Percentiles rank a stretch among this genome's conserved stretches.
phyloP scores from a whole-genome alignment of 1,284 basidiomycete species.

The Austroboletus novae-zelandiae region DNA sequence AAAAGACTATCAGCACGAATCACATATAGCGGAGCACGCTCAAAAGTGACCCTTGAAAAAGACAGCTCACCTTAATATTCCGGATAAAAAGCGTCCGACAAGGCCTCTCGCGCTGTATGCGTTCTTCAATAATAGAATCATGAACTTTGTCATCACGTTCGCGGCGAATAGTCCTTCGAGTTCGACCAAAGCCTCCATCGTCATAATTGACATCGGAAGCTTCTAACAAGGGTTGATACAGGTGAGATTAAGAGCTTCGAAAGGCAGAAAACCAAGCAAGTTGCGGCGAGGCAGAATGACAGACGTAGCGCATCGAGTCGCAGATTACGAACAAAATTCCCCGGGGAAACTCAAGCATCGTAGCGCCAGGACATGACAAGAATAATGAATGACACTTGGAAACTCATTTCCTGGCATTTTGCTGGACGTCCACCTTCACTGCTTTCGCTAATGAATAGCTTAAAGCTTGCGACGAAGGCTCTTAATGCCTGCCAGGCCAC shows the following conservation, averaged over 20 bases:
- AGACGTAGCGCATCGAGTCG: constrained; percentile 34
- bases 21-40: neutral
- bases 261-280: constrained; percentile 41
- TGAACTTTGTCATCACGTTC: constrained; percentile 81
- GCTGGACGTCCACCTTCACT: constrained; percentile 36
- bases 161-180: constrained; percentile 50
- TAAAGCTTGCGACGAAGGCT: constrained; percentile 39
- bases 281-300: constrained; percentile 42
- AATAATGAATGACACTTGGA: constrained; percentile 19
- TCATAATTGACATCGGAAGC: constrained; percentile 52
- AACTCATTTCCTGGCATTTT: constrained; percentile 30
- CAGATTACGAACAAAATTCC: constrained; percentile 21
- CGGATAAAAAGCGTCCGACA: constrained; percentile 96
- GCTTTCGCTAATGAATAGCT: constrained; percentile 45
- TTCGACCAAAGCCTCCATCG: constrained; percentile 50
- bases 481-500: constrained; percentile 26
- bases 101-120: constrained; percentile 87
- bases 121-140: constrained; percentile 85
- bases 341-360: constrained; percentile 26
- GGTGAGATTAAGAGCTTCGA: constrained; percentile 51
- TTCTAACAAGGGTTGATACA: constrained; percentile 54
- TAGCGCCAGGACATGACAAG: constrained; percentile 17
- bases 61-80: constrained; percentile 86
- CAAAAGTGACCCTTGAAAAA: constrained; percentile 11
- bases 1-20: constrained; percentile 14